These are phyloP conservation scores for Aureobasidium sp. DNA, from an alignment of 2,329 filamentous ascomycete species.

Conservation along the genomic window DNA sequence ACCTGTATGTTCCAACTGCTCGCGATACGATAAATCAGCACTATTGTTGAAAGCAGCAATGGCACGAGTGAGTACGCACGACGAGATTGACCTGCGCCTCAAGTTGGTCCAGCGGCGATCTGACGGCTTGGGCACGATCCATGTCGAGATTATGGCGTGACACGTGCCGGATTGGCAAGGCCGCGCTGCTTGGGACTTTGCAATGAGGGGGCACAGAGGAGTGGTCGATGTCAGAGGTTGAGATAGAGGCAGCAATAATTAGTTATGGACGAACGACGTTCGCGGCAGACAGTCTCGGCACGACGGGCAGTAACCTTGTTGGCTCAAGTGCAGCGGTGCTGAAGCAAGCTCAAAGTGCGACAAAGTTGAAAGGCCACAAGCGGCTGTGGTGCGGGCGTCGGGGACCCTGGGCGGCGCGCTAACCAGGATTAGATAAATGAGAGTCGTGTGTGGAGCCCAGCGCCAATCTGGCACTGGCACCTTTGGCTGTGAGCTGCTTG, in stretches of 20 bases:
- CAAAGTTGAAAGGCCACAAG: background rate
- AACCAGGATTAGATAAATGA: slow-evolving; percentile 1
- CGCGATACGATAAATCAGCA: background rate
- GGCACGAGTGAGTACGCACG: slow-evolving; percentile 27
- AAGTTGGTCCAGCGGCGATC: slow-evolving; percentile 36
- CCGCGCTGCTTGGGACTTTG: background rate
- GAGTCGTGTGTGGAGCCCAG: background rate
- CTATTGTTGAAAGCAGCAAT: background rate
- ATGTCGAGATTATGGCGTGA: slow-evolving; percentile 15
- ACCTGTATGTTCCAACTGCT: slow-evolving; percentile 38
- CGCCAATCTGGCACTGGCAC: slow-evolving; percentile 1
- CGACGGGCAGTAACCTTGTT: background rate
- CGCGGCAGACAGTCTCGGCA: background rate
- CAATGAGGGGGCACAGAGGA: background rate
- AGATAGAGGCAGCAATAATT: background rate
- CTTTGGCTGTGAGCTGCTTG: background rate
- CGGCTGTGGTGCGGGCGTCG: background rate
- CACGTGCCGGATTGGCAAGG: background rate
- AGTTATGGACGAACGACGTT: background rate
- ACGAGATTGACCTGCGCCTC: slow-evolving; percentile 43
- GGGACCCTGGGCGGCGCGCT: background rate
- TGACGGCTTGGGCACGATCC: slow-evolving; percentile 16
- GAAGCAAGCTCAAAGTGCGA: background rate
- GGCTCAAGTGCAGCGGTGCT: background rate
- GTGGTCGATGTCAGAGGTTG: background rate